Evolutionary conservation across 1,139 yeast genomes (phyloP).

Genomic region (Yamadazyma pseudoaaseri): DNA sequence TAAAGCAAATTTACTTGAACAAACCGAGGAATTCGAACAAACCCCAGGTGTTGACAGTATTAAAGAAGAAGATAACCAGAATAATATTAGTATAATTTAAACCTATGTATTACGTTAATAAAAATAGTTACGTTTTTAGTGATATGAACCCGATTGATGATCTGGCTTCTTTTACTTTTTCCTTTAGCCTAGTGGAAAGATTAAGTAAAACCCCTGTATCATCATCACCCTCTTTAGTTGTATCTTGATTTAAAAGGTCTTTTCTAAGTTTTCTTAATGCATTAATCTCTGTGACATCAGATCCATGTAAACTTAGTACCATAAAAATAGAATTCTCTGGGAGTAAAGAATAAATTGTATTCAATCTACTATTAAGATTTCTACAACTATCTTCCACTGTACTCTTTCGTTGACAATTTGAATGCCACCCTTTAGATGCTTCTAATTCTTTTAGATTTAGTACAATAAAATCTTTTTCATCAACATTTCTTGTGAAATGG

Average conservation of each 20-base stretch:
- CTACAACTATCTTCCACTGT: constrained; percentile 22
- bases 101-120: no score
- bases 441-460: constrained; percentile 63
- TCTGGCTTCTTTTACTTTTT: no score
- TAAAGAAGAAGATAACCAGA: no score
- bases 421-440: constrained; percentile 29
- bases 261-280: constrained; percentile 1
- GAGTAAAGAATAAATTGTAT: constrained; percentile 46
- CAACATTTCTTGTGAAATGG: constrained; percentile 31
- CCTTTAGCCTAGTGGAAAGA: no score
- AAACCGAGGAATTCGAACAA: neutral
- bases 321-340: constrained; percentile 64
- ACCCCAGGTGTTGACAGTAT: no score
- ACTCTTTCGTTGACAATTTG: constrained; percentile 13
- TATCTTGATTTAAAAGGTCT: no score
- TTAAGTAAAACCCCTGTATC: no score
- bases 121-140: no score
- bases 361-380: constrained; percentile 44
- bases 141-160: no score
- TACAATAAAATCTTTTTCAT: constrained; percentile 47
- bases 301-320: constrained; percentile 63
- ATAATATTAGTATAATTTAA: no score
- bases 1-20: constrained; percentile 3
- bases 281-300: constrained; percentile 28
- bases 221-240: no score